A percentile compares a stretch with the other conserved stretches of the same genome.
Evolutionary conservation across 2,329 filamentous ascomycete genomes (phyloP).

Genomic region (Bipolaris oryzae): DNA sequence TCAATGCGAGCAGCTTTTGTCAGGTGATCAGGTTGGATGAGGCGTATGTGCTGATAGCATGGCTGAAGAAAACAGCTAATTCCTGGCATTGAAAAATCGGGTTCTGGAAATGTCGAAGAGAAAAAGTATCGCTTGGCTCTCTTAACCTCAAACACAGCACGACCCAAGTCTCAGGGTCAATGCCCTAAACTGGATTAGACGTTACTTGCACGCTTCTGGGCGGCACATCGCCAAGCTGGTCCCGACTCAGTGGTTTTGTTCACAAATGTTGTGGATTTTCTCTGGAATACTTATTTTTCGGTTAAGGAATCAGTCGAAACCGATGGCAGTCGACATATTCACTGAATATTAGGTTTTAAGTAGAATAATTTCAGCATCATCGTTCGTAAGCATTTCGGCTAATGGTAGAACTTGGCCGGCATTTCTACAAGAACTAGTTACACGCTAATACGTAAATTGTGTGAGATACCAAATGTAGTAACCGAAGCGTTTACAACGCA

Average conservation of each 20-base stretch:
- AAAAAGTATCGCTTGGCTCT: too few species aligned
- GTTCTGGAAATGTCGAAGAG: too few species aligned
- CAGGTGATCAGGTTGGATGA: neutral
- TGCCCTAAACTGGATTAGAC: neutral
- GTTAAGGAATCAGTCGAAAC: slow-evolving; percentile 16
- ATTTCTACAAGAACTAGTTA: too few species aligned
- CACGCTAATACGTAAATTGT: too few species aligned
- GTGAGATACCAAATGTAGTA: too few species aligned
- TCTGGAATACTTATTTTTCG: neutral
- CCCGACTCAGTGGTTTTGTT: neutral
- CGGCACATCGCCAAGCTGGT: neutral
- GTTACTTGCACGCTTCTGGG: neutral
- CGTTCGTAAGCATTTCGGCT: too few species aligned
- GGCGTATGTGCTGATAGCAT: neutral
- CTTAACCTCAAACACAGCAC: too few species aligned
- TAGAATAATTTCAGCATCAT: too few species aligned
- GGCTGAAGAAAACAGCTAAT: neutral
- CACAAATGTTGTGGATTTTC: neutral
- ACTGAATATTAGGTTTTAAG: too few species aligned
- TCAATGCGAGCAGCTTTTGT: neutral
- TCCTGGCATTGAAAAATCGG: too few species aligned
- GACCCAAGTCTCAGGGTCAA: neutral
- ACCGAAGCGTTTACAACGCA: too few species aligned
- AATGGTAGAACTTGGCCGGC: too few species aligned
- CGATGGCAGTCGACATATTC: slow-evolving; percentile 48